A percentile compares a stretch with the other conserved stretches of the same genome.
These are phyloP conservation scores for Eragrostis curvula DNA, from an alignment of 176 grass and related monocot species.

Conservation along the genomic window DNA sequence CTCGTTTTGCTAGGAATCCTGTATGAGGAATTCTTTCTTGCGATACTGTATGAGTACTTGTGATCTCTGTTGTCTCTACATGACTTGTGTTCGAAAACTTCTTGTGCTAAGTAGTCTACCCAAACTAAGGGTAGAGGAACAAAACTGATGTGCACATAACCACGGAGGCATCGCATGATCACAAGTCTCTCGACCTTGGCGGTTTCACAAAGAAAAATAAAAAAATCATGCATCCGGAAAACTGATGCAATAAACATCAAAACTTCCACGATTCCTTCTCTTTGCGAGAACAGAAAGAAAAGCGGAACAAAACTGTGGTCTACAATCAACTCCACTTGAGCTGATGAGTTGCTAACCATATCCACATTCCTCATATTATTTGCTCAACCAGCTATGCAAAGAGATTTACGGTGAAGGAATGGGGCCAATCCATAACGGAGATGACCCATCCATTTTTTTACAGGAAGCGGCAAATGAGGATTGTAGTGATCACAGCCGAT, in stretches of 20 bases:
- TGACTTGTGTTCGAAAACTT: background rate
- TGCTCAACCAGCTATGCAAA: conserved; percentile 51
- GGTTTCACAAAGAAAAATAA: background rate
- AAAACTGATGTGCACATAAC: background rate
- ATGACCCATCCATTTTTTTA: conserved; percentile 57
- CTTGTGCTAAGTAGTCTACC: background rate
- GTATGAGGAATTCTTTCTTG: background rate
- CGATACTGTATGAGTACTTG: too few species aligned
- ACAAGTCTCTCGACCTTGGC: too few species aligned
- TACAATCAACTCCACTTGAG: conserved; percentile 45
- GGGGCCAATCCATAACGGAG: conserved; percentile 57
- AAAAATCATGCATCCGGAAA: background rate
- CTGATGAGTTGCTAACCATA: conserved; percentile 38
- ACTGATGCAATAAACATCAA: background rate
- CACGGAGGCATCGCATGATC: background rate
- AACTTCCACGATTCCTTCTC: background rate
- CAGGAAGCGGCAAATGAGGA: conserved; percentile 45
- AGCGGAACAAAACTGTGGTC: conserved; percentile 34
- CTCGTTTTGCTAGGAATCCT: background rate
- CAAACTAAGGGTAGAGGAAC: background rate
- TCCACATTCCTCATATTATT: conserved; percentile 60
- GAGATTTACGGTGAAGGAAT: conserved; percentile 44
- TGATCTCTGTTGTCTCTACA: too few species aligned
- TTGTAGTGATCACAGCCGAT: conserved; percentile 50
- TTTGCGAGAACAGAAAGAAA: background rate